Evolutionary conservation across 768 basidiomycete genomes (phyloP), one percentile per base, ranked within the genome.

Genomic region (Russula ochroleuca): DNA sequence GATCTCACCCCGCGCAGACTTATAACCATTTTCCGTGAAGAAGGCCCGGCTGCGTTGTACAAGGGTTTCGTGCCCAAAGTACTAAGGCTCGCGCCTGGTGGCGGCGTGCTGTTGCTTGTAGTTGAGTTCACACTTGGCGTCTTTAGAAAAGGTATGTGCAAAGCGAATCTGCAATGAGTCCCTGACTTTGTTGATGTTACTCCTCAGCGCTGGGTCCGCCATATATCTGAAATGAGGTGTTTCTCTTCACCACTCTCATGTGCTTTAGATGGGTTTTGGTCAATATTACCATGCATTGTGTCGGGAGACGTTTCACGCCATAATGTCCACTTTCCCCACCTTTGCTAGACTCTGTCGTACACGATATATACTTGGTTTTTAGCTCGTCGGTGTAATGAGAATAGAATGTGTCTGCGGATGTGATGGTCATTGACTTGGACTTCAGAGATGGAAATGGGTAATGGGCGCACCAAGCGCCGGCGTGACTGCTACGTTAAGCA

Each of bases 21-120:
- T 11, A 75, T 83, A 21, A 87, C 85, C 6, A 92, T 95, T 68
- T 83, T 88, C 66, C 84, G 90, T 28, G 93, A 95, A 77, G 94
- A 97, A 74, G 94, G 94, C 31, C 72, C 87, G 2, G 83, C 76
- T 4, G 93, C 94, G 5, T 78, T 97, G 41, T 97, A 96, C 81
- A 95, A 95, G 73, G 94, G 96, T 38, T 99, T 98, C 75, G 80
- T 90, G 17, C 96, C 96, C 33, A 99, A 99, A 75, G 94, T 97
- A 4, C 81, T 98, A 48, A 84, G 96, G 68, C 82, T 99, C 28
- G 96, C 95, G 14, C 96, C 96, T 0, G 96, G 96, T 49, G 96
- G 96, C 56, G 96, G 96, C 73, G 88, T 99, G 14, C 75, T 99
- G 35, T 78, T 99, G 33, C 82, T 99, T 38, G 95, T 95, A n/a